Base-by-base conservation (phyloP, 805 yeast species). In the Starmerella kuoi region DNA sequence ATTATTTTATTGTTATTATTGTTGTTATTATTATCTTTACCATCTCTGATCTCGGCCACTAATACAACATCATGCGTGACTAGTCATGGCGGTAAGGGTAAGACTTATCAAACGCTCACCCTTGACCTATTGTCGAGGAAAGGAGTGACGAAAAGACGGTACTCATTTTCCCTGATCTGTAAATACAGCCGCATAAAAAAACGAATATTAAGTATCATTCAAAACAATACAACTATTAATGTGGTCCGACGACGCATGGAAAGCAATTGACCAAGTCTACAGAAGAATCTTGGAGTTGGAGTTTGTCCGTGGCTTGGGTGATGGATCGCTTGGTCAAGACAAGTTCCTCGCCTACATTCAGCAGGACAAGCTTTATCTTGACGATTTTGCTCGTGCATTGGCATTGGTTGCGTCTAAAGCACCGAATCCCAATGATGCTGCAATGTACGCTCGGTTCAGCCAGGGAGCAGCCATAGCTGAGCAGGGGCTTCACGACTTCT, bases 211-310 rank as follows among this genome's bases (percentile, higher is more conserved):
- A n/a, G n/a, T n/a, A n/a, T n/a, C n/a, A n/a, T n/a, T n/a, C n/a
- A n/a, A n/a, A n/a, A n/a, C n/a, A n/a, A n/a, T n/a, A n/a, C n/a
- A n/a, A n/a, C n/a, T n/a, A n/a, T n/a, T n/a, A n/a, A 49, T 49
- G 52, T 50, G 54, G 54, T 42, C 45, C 20, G 46, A 46, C 24
- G 52, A 45, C 11, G 54, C 53, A 2, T 49, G 53, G 53, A 27
- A 36, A 18, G 48, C 42, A 4, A 42, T 39, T 20, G 50, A 43
- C 31, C 27, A 19, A 21, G 40, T 49, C 19, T 50, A 43, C 41
- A 23, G 19, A 4, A 23, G 37, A 30, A 47, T 49, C n/a, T 42
- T 50, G 23, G 38, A 39, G 9, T 28, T 31, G 12, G 46, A 43
- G 7, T 49, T 50, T 34, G 48, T 49, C 14, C 18, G 12, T 20